A percentile compares a stretch with the other conserved stretches of the same genome.
Conservation (phyloP, 2,329 filamentous ascomycete species). For the Exophiala lecanii-corni region DNA sequence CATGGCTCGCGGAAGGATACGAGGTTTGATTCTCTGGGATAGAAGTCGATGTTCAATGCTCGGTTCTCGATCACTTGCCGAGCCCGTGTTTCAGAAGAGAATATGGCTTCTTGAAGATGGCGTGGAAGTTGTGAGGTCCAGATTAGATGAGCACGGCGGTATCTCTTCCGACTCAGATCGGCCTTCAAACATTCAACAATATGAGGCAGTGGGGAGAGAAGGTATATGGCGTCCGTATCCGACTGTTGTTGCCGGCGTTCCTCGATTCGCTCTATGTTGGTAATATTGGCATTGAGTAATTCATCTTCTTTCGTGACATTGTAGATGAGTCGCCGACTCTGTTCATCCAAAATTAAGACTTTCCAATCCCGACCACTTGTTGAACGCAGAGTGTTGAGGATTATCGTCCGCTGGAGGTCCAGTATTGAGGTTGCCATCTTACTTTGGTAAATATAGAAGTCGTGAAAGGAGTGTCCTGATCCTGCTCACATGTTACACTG, state of each 20-base stretch:
- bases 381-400: constrained; percentile 24
- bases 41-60: constrained; percentile 82
- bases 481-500: constrained; percentile 18
- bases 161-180: constrained; percentile 80
- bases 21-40: constrained; percentile 83
- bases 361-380: constrained; percentile 65
- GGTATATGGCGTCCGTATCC: constrained; percentile 91
- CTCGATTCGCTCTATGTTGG: constrained; percentile 94
- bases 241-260: constrained; percentile 75
- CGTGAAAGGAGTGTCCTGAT: not conserved
- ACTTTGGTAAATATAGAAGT: constrained; percentile 31
- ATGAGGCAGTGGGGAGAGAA: constrained; percentile 78
- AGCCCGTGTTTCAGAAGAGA: constrained; percentile 62
- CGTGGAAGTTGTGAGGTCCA: constrained; percentile 73
- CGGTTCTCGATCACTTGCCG: constrained; percentile 72
- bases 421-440: constrained; percentile 81
- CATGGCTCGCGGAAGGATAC: constrained; percentile 90
- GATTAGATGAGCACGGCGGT: constrained; percentile 72
- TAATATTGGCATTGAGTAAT: constrained; percentile 93
- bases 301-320: constrained; percentile 93
- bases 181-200: constrained; percentile 92
- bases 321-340: constrained; percentile 78
- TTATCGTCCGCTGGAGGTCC: constrained; percentile 63
- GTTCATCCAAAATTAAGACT: constrained; percentile 83
- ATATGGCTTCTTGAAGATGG: constrained; percentile 69